Evolutionary conservation across 805 yeast species (phyloP).

Genomic region (Ogataea sp.): DNA sequence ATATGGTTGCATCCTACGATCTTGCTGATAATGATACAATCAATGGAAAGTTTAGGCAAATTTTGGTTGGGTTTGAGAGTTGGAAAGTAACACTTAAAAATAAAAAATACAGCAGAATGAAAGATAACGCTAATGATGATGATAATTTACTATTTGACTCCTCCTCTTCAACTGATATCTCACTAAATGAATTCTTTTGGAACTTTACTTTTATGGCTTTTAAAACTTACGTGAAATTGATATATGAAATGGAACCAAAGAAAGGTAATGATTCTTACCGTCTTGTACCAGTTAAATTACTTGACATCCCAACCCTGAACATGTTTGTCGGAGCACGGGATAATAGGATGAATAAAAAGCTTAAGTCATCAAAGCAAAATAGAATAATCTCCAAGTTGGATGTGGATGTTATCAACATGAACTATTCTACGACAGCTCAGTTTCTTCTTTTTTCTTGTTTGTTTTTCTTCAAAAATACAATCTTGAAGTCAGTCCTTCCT

Average conservation of each 20-base stretch:
- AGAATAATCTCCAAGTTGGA: background rate
- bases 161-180: background rate
- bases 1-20: background rate
- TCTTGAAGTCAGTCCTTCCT: conserved; percentile 11
- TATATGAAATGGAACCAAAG: background rate
- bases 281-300: background rate
- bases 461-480: conserved; percentile 35
- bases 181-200: background rate
- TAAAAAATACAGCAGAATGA: background rate
- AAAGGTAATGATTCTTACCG: background rate
- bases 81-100: background rate
- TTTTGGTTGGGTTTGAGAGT: background rate
- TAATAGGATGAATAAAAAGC: background rate
- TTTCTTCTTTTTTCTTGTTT: conserved; percentile 38
- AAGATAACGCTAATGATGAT: background rate
- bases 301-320: background rate
- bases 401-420: background rate
- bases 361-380: background rate
- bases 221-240: background rate
- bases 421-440: conserved; percentile 32
- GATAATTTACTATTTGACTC: background rate
- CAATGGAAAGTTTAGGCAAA: background rate
- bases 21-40: background rate
- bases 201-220: background rate
- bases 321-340: background rate